These are phyloP conservation scores for Pontederia paniculata DNA, from an alignment of 176 grass and related monocot species.

Conservation along the genomic window DNA sequence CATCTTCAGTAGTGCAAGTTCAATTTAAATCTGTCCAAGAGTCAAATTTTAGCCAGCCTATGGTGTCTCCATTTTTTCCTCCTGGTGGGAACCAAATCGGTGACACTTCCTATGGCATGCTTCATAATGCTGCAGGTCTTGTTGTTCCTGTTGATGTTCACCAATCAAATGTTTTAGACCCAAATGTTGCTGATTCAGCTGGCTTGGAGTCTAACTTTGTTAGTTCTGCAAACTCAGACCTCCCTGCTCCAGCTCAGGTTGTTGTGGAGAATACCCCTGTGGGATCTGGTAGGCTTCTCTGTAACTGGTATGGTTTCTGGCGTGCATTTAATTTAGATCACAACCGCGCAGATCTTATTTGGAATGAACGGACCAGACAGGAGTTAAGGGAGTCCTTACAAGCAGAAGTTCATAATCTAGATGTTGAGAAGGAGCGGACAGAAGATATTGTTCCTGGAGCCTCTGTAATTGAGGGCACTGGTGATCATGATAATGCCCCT, in stretches of 20 bases:
- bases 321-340: conserved; percentile 86
- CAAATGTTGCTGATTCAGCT: conserved; percentile 36
- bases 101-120: conserved; percentile 39
- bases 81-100: conserved; percentile 26
- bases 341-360: conserved; percentile 95
- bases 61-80: conserved; percentile 25
- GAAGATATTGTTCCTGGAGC: conserved; percentile 82
- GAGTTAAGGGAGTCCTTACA: conserved; percentile 89
- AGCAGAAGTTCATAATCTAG: conserved; percentile 96
- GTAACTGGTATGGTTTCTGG: conserved; percentile 99
- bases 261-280: conserved; percentile 97
- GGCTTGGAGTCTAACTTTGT: conserved; percentile 48
- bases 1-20: conserved; percentile 34
- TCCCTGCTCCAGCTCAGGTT: conserved; percentile 85
- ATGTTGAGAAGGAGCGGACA: conserved; percentile 94
- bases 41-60: conserved; percentile 28
- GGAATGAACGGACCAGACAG: conserved; percentile 95
- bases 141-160: conserved; percentile 34
- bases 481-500: conserved; percentile 48
- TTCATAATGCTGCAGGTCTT: conserved; percentile 27
- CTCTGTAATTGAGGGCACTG: conserved; percentile 45
- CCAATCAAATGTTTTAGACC: conserved; percentile 26
- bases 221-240: conserved; percentile 51
- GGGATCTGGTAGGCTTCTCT: conserved; percentile 88
- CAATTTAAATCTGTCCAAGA: conserved; percentile 39